phyloP scores from a whole-genome alignment of 768 basidiomycete species.

The Boletellus sp. region DNA sequence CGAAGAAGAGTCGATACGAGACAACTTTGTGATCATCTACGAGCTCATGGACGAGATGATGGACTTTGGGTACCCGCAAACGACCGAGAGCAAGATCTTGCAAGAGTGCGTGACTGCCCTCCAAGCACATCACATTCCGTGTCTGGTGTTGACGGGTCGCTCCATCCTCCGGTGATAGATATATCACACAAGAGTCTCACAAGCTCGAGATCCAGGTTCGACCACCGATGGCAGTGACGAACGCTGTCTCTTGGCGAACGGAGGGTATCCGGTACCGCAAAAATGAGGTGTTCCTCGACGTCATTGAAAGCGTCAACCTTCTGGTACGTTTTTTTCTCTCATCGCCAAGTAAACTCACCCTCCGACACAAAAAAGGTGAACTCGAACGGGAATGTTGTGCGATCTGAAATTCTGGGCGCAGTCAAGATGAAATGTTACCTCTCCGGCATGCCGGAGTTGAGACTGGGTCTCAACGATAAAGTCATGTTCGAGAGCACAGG shows the following conservation, averaged over 20 bases:
- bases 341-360: neutral
- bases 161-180: slow-evolving; percentile 42
- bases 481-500: slow-evolving; percentile 99
- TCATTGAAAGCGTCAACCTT: slow-evolving; percentile 95
- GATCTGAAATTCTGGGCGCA: slow-evolving; percentile 96
- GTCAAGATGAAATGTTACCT: slow-evolving; percentile 99
- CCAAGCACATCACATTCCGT: neutral
- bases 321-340: slow-evolving; percentile 51
- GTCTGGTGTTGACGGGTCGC: neutral
- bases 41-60: slow-evolving; percentile 99
- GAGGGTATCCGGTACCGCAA: slow-evolving; percentile 97
- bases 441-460: slow-evolving; percentile 98
- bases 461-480: slow-evolving; percentile 96
- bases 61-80: slow-evolving; percentile 99
- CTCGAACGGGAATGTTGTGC: slow-evolving; percentile 92
- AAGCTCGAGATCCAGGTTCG: slow-evolving; percentile 92
- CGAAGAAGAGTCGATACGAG: slow-evolving; percentile 97
- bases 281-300: slow-evolving; percentile 99
- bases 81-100: slow-evolving; percentile 97
- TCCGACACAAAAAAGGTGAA: slow-evolving; percentile 69
- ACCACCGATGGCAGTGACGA: slow-evolving; percentile 95
- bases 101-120: slow-evolving; percentile 66
- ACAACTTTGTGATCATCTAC: slow-evolving; percentile 99
- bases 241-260: slow-evolving; percentile 97
- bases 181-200: slow-evolving; percentile 98